These are phyloP conservation scores for Tuber magnatum DNA, from an alignment of 495 filamentous ascomycete species.

Conservation along the genomic window DNA sequence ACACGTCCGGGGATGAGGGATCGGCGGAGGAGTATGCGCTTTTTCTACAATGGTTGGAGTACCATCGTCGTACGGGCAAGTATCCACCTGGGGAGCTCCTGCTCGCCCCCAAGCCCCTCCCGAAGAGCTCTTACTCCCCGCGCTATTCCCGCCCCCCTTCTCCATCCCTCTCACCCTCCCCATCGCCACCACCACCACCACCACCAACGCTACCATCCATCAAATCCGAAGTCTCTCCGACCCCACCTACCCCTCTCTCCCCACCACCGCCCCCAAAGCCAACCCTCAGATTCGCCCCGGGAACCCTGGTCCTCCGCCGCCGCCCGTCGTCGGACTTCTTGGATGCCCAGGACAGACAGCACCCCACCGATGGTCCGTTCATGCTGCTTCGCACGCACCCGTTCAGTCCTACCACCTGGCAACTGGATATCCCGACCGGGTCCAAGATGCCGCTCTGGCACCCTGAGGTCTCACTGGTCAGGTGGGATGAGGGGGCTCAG, in stretches of 20 bases:
- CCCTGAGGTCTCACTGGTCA: not conserved
- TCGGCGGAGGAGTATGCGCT: not conserved
- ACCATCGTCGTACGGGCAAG: not conserved
- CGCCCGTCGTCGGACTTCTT: constrained; percentile 17
- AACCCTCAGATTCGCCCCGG: constrained; percentile 11
- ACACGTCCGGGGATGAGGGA: not conserved
- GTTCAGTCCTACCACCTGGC: constrained; percentile 1
- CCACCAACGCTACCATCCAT: not conserved
- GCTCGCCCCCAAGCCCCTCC: not conserved
- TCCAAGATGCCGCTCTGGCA: constrained; percentile 1
- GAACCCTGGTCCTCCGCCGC: constrained; percentile 26
- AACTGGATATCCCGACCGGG: constrained; percentile 1
- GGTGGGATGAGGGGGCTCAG: not conserved
- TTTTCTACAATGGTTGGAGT: constrained; percentile 1
- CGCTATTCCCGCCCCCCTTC: not conserved
- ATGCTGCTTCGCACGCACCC: constrained; percentile 9
- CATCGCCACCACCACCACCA: not conserved
- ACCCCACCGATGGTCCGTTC: constrained; percentile 33
- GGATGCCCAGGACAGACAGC: constrained; percentile 15
- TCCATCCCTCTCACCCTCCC: not conserved
- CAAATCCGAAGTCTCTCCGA: not conserved
- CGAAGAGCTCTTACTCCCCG: not conserved
- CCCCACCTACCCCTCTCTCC: not conserved
- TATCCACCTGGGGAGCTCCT: not conserved
- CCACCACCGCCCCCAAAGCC: not conserved